Evolutionary conservation across 106 monocot species (phyloP).

Genomic region (Apostasia shenzhenica): DNA sequence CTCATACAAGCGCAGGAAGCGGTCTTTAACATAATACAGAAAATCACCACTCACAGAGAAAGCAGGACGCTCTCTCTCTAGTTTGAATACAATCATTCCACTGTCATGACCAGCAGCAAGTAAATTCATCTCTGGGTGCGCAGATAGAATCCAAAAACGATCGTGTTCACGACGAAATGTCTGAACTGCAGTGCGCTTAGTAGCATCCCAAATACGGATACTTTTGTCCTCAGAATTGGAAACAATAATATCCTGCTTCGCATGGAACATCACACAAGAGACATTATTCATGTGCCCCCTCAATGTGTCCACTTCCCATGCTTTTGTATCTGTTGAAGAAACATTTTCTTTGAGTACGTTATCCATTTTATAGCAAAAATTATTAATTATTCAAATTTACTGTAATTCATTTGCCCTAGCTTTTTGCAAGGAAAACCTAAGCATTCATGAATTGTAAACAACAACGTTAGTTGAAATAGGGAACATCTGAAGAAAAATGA

Average conservation of each 20-base stretch:
- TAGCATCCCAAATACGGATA: constrained; percentile 91
- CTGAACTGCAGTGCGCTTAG: constrained; percentile 81
- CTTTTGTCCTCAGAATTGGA: constrained; percentile 94
- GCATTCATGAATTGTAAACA: too few species aligned
- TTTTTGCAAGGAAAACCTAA: too few species aligned
- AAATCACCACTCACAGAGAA: constrained; percentile 64
- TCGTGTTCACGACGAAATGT: constrained; percentile 88
- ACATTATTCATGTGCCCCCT: constrained; percentile 92
- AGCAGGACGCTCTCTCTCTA: constrained; percentile 83
- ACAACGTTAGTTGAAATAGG: too few species aligned
- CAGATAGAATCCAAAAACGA: constrained; percentile 85
- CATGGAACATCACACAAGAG: constrained; percentile 89
- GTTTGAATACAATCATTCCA: constrained; percentile 93
- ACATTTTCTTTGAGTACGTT: background rate
- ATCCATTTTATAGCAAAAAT: background rate
- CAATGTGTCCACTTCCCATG: constrained; percentile 91
- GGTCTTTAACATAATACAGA: constrained; percentile 68
- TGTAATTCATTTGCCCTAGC: background rate
- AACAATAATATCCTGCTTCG: constrained; percentile 82
- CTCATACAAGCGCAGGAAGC: constrained; percentile 65
- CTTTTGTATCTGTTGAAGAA: constrained; percentile 61
- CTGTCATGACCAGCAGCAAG: constrained; percentile 91
- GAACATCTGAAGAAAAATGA: too few species aligned
- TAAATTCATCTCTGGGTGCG: constrained; percentile 86
- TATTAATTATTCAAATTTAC: background rate